These are phyloP conservation scores for Diaporthe sp. DNA, from an alignment of 2,329 filamentous ascomycete genomes.

Conservation along the genomic window DNA sequence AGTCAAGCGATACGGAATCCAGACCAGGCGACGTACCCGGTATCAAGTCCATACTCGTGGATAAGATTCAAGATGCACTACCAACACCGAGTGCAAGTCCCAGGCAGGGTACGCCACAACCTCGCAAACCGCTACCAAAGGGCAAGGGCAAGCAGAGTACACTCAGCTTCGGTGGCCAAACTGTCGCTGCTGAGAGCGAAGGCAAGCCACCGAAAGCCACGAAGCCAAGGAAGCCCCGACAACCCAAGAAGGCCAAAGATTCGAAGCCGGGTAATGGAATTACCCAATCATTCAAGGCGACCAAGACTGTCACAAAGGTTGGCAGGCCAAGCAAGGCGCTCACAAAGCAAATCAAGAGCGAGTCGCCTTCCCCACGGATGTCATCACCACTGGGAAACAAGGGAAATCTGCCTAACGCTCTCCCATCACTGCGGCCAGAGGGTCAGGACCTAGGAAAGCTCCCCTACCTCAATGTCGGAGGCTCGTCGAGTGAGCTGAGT, in stretches of 20 bases:
- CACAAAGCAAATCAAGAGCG: constrained; percentile 44
- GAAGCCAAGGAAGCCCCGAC: constrained; percentile 48
- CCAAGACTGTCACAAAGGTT: constrained; percentile 53
- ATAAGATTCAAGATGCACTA: constrained; percentile 64
- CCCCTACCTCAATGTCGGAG: constrained; percentile 32
- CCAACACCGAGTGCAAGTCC: constrained; percentile 72
- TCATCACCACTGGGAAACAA: constrained; percentile 44
- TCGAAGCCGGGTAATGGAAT: constrained; percentile 55
- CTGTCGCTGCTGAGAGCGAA: constrained; percentile 48
- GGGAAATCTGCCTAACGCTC: constrained; percentile 38
- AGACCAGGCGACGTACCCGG: constrained; percentile 42
- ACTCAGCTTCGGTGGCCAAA: constrained; percentile 58
- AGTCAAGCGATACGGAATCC: constrained; percentile 35
- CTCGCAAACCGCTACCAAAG: constrained; percentile 54
- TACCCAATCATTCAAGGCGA: constrained; percentile 60
- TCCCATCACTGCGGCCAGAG: constrained; percentile 47
- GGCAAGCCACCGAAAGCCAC: constrained; percentile 46
- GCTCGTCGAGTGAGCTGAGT: constrained; percentile 38
- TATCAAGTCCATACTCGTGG: constrained; percentile 56
- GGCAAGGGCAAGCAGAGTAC: constrained; percentile 66
- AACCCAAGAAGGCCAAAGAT: constrained; percentile 53
- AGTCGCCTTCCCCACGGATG: constrained; percentile 45
- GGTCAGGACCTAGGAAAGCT: constrained; percentile 45
- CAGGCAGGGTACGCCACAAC: constrained; percentile 57
- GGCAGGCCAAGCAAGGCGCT: constrained; percentile 44